These are phyloP conservation scores for Sporothrix mexicana DNA, from an alignment of 2,329 filamentous ascomycete genomes.

Conservation along the genomic window DNA sequence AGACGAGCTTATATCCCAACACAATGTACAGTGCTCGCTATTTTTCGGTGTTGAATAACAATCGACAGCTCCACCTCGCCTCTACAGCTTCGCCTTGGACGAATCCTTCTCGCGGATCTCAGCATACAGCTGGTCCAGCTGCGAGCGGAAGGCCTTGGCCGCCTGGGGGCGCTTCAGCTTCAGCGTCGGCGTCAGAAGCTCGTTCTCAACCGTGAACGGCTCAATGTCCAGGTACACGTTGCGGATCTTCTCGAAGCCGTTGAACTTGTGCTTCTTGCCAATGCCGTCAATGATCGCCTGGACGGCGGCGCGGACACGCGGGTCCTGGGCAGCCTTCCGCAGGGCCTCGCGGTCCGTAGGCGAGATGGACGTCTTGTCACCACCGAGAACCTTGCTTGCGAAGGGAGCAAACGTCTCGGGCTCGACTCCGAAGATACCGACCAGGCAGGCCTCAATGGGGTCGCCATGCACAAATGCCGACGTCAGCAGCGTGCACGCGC, in stretches of 20 bases:
- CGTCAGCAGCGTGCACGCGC: constrained; percentile 76
- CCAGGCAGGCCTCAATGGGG: constrained; percentile 77
- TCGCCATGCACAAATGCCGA: constrained; percentile 93
- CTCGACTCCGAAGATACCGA: constrained; percentile 87
- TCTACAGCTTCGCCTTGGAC: constrained; percentile 54
- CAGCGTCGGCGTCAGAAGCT: constrained; percentile 82
- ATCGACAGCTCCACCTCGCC: not conserved
- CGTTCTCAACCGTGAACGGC: constrained; percentile 92
- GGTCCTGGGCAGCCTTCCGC: constrained; percentile 68
- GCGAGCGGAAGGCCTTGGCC: constrained; percentile 56
- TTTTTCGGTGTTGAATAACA: not conserved
- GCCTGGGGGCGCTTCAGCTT: constrained; percentile 66
- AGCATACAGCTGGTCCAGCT: constrained; percentile 63
- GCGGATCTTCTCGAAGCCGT: constrained; percentile 84
- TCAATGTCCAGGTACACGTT: constrained; percentile 79
- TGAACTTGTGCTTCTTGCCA: constrained; percentile 84
- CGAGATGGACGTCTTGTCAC: constrained; percentile 49
- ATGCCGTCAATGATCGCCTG: constrained; percentile 79
- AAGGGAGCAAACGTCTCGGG: constrained; percentile 82
- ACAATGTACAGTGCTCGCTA: constrained; percentile 3
- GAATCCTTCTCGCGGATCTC: constrained; percentile 54
- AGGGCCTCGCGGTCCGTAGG: constrained; percentile 70
- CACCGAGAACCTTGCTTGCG: constrained; percentile 74
- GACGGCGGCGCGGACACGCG: constrained; percentile 74
- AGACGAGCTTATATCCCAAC: constrained; percentile 9